phyloP scores from a whole-genome alignment of 2,329 filamentous ascomycete species.

The Aspergillus hiratsukae region DNA sequence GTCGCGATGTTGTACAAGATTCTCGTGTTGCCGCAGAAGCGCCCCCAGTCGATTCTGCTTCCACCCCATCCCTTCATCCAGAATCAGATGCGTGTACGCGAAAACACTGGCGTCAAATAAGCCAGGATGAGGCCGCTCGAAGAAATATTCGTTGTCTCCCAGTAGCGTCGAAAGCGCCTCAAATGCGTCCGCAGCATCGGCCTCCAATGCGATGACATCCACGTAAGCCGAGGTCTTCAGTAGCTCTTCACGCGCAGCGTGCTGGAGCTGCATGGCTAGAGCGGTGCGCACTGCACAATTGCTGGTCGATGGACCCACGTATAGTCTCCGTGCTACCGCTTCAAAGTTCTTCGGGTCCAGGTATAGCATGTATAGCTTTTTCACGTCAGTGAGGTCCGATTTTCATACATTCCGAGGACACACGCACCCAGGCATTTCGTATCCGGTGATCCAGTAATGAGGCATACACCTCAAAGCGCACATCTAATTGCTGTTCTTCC shows the following conservation, averaged over 20 bases:
- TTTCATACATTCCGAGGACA: not conserved
- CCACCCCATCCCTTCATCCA: conserved; percentile 64
- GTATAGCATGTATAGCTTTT: conserved; percentile 74
- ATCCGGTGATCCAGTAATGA: conserved; percentile 72
- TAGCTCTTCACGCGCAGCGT: conserved; percentile 71
- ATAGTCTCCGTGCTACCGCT: conserved; percentile 64
- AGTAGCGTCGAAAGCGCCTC: conserved; percentile 58
- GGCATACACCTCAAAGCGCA: conserved; percentile 68
- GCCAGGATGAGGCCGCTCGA: conserved; percentile 54
- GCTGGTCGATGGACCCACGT: conserved; percentile 60
- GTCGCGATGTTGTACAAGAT: conserved; percentile 62
- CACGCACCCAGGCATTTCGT: conserved; percentile 75
- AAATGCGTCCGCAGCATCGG: conserved; percentile 59
- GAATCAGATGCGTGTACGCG: conserved; percentile 77
- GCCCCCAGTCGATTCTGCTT: conserved; percentile 56
- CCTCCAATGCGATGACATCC: conserved; percentile 54
- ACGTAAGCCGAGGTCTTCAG: conserved; percentile 56
- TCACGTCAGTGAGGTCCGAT: conserved; percentile 1
- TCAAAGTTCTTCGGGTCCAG: conserved; percentile 62
- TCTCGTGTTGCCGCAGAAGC: conserved; percentile 53
- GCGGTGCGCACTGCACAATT: conserved; percentile 60
- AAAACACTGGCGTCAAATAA: conserved; percentile 87
- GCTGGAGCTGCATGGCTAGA: conserved; percentile 62
- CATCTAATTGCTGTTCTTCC: conserved; percentile 49
- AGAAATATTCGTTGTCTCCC: conserved; percentile 58